phyloP scores from a whole-genome alignment of 2,329 filamentous ascomycete genomes.

The Bipolaris victoriae region DNA sequence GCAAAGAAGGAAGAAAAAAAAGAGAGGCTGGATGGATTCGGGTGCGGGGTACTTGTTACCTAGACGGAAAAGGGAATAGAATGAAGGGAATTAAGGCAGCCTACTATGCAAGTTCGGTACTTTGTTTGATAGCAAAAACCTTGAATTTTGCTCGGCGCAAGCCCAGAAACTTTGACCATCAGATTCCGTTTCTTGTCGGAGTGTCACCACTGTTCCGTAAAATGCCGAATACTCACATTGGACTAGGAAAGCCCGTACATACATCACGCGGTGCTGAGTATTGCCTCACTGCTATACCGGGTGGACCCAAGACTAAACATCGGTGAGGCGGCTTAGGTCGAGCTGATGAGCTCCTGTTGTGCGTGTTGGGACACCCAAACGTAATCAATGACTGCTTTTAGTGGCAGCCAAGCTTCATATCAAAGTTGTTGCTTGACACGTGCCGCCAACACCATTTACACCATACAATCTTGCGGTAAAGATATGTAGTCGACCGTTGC shows the following conservation, averaged over 20 bases:
- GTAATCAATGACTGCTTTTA: constrained; percentile 13
- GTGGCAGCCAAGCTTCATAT: constrained; percentile 3
- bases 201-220: neutral
- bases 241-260: neutral
- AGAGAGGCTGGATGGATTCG: neutral
- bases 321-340: neutral
- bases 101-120: neutral
- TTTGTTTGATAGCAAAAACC: neutral
- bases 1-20: no score
- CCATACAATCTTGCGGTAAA: neutral
- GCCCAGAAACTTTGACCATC: neutral
- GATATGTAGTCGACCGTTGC: neutral
- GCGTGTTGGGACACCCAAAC: constrained; percentile 8
- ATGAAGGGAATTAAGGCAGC: neutral
- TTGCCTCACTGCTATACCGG: neutral
- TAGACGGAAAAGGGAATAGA: neutral
- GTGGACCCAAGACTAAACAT: neutral
- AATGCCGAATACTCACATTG: neutral
- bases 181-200: neutral
- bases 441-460: constrained; percentile 1
- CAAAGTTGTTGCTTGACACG: constrained; percentile 1
- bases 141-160: neutral
- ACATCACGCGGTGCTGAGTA: neutral
- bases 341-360: constrained; percentile 1
- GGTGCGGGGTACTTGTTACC: neutral